A percentile compares a stretch with the other conserved stretches of the same genome.
Conservation (phyloP, 148 eudicot species). For the Vaccinium vitisidaea region DNA sequence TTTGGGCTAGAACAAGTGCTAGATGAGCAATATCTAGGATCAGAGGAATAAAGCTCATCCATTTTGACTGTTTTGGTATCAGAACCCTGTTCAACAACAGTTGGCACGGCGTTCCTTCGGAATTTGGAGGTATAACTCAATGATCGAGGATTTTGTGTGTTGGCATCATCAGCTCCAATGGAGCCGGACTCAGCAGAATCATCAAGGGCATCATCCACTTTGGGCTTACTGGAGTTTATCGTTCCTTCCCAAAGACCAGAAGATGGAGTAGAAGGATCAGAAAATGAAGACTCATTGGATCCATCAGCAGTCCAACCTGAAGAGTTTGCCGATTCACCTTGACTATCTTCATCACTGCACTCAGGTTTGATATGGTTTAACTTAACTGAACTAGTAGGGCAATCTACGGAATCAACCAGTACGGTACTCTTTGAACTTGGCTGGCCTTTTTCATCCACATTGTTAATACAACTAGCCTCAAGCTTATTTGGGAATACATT, state of each 20-base stretch:
- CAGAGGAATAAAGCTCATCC: conserved; percentile 25
- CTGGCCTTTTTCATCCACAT: conserved; percentile 24
- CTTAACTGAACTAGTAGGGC: conserved; percentile 18
- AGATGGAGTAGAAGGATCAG: conserved; percentile 46
- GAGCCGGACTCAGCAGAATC: conserved; percentile 22
- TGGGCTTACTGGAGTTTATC: conserved; percentile 36
- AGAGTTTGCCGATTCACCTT: conserved; percentile 24
- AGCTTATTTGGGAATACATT: conserved; percentile 25
- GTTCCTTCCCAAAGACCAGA: conserved; percentile 77
- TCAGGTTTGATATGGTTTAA: conserved; percentile 16
- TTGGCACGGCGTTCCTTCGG: conserved; percentile 17
- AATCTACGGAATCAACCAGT: conserved; percentile 21
- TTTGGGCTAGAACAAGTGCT: neutral
- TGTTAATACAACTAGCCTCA: conserved; percentile 23
- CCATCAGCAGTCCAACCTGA: conserved; percentile 39
- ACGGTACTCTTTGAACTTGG: conserved; percentile 11
- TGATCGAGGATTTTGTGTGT: conserved; percentile 22
- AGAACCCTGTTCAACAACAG: conserved; percentile 23
- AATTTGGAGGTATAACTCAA: conserved; percentile 10
- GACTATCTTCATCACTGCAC: conserved; percentile 23
- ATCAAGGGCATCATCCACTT: conserved; percentile 24
- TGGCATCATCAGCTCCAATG: conserved; percentile 22
- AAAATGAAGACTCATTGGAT: conserved; percentile 33
- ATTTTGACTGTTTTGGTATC: conserved; percentile 8
- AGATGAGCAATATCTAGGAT: conserved; percentile 20